These are phyloP conservation scores for Candida pseudofarinosa DNA, from an alignment of 805 yeast species.

Conservation along the genomic window DNA sequence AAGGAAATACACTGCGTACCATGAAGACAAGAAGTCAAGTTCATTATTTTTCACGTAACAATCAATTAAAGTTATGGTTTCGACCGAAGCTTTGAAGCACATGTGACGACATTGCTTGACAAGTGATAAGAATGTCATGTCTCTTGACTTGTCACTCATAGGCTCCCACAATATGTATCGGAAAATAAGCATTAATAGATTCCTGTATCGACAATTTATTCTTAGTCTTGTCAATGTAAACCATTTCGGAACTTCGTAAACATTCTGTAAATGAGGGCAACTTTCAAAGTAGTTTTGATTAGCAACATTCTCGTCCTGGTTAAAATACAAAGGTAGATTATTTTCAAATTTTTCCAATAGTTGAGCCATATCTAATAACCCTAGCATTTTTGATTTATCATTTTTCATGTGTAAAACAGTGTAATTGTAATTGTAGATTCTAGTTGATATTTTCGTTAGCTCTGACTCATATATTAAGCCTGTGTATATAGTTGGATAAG, in stretches of 20 bases:
- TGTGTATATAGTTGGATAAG: slow-evolving; percentile 18
- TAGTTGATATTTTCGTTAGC: slow-evolving; percentile 16
- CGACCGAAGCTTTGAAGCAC: slow-evolving; percentile 14
- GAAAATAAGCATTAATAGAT: slow-evolving; percentile 15
- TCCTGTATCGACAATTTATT: slow-evolving; percentile 13
- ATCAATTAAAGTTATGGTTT: slow-evolving; percentile 11
- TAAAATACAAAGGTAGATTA: slow-evolving; percentile 11
- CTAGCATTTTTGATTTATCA: slow-evolving; percentile 19
- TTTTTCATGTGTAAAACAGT: slow-evolving; percentile 14
- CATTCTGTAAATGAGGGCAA: background rate
- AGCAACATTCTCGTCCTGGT: slow-evolving; percentile 10
- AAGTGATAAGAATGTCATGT: slow-evolving; percentile 11
- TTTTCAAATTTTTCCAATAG: slow-evolving; percentile 11
- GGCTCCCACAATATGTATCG: slow-evolving; percentile 18
- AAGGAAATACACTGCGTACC: slow-evolving; percentile 18
- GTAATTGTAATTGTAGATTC: slow-evolving; percentile 17
- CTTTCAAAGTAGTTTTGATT: background rate
- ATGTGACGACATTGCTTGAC: slow-evolving; percentile 13
- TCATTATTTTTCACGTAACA: slow-evolving; percentile 10
- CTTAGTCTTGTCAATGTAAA: slow-evolving; percentile 14
- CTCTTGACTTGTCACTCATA: slow-evolving; percentile 10
- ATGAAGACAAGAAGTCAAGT: slow-evolving; percentile 12
- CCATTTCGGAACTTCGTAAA: slow-evolving; percentile 15
- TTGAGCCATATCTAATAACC: slow-evolving; percentile 17
- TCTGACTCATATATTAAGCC: slow-evolving; percentile 17